Conservation (phyloP, 768 basidiomycete genomes). For the Mycena albidolilacea region DNA sequence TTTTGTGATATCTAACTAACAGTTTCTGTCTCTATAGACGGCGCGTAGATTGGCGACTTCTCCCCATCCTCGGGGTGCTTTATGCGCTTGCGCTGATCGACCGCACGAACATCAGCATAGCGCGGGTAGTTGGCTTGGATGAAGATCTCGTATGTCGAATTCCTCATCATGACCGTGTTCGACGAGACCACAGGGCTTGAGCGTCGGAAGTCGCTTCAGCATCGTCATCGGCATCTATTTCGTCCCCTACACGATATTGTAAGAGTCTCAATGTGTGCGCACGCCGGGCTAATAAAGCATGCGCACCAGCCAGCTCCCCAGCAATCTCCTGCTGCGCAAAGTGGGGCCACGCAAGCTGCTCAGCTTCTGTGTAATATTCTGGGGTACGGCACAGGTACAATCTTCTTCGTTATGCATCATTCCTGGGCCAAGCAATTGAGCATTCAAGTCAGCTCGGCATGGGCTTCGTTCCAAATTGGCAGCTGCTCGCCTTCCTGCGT, state of each 20-base stretch:
- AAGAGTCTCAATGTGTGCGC: slow-evolving; percentile 37
- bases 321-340: slow-evolving; percentile 59
- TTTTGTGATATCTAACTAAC: slow-evolving; percentile 7
- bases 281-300: slow-evolving; percentile 7
- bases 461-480: slow-evolving; percentile 64
- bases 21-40: slow-evolving; percentile 49
- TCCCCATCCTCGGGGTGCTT: slow-evolving; percentile 57
- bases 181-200: slow-evolving; percentile 50
- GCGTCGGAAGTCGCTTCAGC: slow-evolving; percentile 59
- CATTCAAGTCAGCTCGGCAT: slow-evolving; percentile 54
- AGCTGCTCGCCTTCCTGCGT: slow-evolving; percentile 55
- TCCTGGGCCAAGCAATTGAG: background rate
- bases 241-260: slow-evolving; percentile 64
- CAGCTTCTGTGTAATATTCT: slow-evolving; percentile 58
- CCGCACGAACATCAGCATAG: slow-evolving; percentile 58
- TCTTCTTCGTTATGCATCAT: background rate
- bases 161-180: background rate
- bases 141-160: slow-evolving; percentile 52
- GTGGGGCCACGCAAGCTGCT: slow-evolving; percentile 60
- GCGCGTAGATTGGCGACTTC: slow-evolving; percentile 55
- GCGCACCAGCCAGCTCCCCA: slow-evolving; percentile 57
- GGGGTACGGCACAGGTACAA: slow-evolving; percentile 53
- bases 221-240: slow-evolving; percentile 63
- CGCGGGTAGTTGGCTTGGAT: slow-evolving; percentile 59
- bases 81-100: slow-evolving; percentile 59